Base-by-base conservation (phyloP, 805 yeast species). In the Yamadazyma sp. region DNA sequence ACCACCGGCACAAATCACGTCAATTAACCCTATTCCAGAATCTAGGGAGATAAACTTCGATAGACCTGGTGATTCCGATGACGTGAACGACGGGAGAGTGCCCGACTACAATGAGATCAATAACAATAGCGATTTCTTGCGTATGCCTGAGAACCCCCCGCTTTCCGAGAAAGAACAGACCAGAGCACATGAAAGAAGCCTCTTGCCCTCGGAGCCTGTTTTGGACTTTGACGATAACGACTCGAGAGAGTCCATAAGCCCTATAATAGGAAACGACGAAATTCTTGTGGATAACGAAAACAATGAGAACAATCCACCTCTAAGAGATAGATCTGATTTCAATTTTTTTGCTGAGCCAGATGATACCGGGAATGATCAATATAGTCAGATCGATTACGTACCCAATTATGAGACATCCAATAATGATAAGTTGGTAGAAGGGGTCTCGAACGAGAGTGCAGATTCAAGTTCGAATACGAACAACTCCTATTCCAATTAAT, bases 131-230 rank as follows among this genome's bases (percentile, higher is more conserved):
- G 37, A 19, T 12, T 25, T 45, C n/a, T n/a, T 45, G 12, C 45
- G 49, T 10, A 16, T 42, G 20, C 54, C 55, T 7, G 32, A 37
- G 10, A 44, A 41, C 12, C 36, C 36, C 5, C 48, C 51, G n/a
- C 32, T 73, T 23, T 54, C 78, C 1, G 91, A 83, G 42, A 83
- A 84, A 53, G 82, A 81, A 43, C 50, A 70, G 11, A 55, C 81
- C 48, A 61, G 70, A 40, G 57, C 68, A 3, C 70, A 70, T 32
- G 90, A 82, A 53, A 71, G 73, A 31, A 73, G 83, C 4, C 60
- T 83, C 28, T 50, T 82, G 15, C 90, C 91, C 0, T 80, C 87
- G 2, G 82, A 60, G 21, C 72, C 72, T 54, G 52, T 26, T 6
- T 21, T 54, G 6, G 57, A 49, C 15, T 50, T 48, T 6, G 45